Evolutionary conservation across 305 asterid species (phyloP).

Genomic region (Fraxinus xanthoxyloides): DNA sequence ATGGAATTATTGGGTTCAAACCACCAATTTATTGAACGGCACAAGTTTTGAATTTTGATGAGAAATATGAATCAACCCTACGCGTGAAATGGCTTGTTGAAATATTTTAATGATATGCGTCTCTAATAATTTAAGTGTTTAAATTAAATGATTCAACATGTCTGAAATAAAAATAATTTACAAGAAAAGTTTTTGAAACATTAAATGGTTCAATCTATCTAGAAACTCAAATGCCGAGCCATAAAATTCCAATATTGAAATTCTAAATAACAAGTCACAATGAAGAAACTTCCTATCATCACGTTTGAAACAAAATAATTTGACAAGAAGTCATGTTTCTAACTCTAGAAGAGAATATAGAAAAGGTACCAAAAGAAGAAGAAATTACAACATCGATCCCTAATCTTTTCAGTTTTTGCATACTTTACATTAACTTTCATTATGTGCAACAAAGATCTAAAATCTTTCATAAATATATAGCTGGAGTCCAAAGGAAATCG

Average conservation of each 20-base stretch:
- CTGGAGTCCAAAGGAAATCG: too few species aligned
- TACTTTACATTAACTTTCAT: too few species aligned
- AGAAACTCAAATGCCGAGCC: too few species aligned
- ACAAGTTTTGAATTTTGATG: background rate
- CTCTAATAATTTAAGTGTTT: background rate
- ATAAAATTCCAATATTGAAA: background rate
- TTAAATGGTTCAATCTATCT: background rate
- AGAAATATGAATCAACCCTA: background rate
- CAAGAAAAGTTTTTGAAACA: too few species aligned
- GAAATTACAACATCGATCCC: too few species aligned
- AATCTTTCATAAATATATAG: too few species aligned
- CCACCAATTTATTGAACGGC: background rate
- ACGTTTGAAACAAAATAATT: background rate
- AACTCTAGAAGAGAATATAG: background rate
- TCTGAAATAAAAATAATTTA: too few species aligned
- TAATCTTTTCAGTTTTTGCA: too few species aligned
- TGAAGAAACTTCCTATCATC: background rate
- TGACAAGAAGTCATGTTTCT: background rate
- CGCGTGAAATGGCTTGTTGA: background rate
- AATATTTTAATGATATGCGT: background rate
- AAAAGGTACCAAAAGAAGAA: background rate
- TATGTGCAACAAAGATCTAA: too few species aligned
- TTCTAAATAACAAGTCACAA: background rate
- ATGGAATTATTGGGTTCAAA: too few species aligned
- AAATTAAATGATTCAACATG: too few species aligned